phyloP scores from a whole-genome alignment of 352 stramenopile genomes.

The Globisporangium cylindrosporum region DNA sequence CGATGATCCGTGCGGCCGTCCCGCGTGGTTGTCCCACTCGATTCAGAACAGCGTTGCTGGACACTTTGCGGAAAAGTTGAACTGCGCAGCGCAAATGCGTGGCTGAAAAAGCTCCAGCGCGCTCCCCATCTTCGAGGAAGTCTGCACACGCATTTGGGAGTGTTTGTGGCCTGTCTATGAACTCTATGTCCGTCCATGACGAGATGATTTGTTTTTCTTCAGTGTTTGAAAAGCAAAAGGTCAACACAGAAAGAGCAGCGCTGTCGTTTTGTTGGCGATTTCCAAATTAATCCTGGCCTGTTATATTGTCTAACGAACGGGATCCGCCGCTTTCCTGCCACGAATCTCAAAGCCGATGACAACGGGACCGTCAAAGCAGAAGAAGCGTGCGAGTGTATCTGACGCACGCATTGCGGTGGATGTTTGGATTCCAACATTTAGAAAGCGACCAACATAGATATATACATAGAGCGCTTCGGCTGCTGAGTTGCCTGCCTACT shows the following conservation, averaged over 20 bases:
- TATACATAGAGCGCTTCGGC: neutral
- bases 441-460: no score
- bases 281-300: no score
- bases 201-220: neutral
- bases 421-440: neutral
- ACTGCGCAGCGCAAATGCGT: neutral
- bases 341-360: neutral
- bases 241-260: neutral
- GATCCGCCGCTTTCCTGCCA: neutral
- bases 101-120: neutral
- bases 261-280: neutral
- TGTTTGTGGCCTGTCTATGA: neutral
- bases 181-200: neutral
- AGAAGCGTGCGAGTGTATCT: neutral
- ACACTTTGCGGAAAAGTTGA: neutral
- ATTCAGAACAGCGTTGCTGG: neutral
- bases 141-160: neutral
- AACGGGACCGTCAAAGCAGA: neutral
- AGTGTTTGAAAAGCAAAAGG: no score
- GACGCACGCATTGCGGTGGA: neutral
- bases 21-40: neutral
- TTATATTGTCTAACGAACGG: neutral
- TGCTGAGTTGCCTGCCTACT: no score
- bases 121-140: neutral
- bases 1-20: neutral